These are phyloP conservation scores for Phytophthora ramorum DNA, from an alignment of 352 stramenopile genomes.

Conservation along the genomic window DNA sequence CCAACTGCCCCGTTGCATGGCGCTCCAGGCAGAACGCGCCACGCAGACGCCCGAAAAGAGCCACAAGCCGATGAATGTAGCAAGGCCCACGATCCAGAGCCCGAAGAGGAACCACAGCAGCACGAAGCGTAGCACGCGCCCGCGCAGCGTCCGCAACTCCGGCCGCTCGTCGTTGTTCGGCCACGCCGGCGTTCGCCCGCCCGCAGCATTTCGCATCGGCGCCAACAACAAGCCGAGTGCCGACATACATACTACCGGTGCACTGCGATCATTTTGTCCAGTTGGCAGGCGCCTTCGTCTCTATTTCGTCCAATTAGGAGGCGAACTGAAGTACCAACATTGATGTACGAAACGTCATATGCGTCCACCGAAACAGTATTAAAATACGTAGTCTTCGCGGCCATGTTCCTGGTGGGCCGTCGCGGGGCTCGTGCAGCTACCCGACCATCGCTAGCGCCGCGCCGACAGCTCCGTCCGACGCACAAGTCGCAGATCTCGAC, in stretches of 20 bases:
- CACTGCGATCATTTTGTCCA: too few relatives aligned
- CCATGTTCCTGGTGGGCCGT: conserved; percentile 15
- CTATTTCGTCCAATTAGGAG: too few relatives aligned
- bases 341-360: background rate
- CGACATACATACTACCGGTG: too few relatives aligned
- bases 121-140: conserved; percentile 14
- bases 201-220: conserved; percentile 15
- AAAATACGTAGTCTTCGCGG: background rate
- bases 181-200: conserved; percentile 21
- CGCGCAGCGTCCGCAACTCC: conserved; percentile 33
- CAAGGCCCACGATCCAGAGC: conserved; percentile 39
- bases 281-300: too few relatives aligned
- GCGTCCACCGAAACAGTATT: background rate
- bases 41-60: conserved; percentile 21
- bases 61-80: conserved; percentile 29
- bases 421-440: conserved; percentile 7
- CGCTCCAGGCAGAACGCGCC: background rate
- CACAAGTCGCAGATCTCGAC: conserved; percentile 16
- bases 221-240: too few relatives aligned
- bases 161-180: conserved; percentile 31
- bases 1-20: conserved; percentile 10
- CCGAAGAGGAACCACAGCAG: conserved; percentile 37
- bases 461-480: background rate
- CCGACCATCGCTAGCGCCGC: conserved; percentile 1
- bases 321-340: too few relatives aligned